Evolutionary conservation across 306 rosid species (phyloP).

Genomic region (Boehmeria nivea): DNA sequence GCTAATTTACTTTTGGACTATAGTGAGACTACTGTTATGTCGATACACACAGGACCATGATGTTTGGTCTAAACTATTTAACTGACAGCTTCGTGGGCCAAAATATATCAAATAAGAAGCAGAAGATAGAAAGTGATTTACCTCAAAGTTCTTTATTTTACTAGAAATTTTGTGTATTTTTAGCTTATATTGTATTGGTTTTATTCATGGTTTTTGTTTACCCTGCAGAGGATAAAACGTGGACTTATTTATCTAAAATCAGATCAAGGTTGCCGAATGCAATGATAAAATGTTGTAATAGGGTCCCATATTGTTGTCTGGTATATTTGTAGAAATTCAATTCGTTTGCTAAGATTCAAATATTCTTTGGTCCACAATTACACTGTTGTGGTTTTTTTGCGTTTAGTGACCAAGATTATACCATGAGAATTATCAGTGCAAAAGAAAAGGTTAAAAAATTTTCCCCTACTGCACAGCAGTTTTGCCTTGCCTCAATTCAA

Average conservation of each 20-base stretch:
- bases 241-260: constrained; percentile 59
- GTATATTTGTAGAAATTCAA: constrained; percentile 20
- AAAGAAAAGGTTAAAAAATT: background rate
- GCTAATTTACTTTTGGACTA: too few species aligned
- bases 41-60: too few species aligned
- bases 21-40: too few species aligned
- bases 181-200: background rate
- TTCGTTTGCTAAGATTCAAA: constrained; percentile 27
- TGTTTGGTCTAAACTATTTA: too few species aligned
- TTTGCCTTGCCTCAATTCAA: too few species aligned
- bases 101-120: too few species aligned
- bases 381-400: constrained; percentile 31
- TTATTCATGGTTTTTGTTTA: background rate
- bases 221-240: constrained; percentile 68
- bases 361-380: constrained; percentile 59
- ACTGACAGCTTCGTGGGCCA: too few species aligned
- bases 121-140: too few species aligned
- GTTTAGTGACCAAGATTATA: constrained; percentile 7
- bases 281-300: constrained; percentile 30
- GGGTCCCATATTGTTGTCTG: background rate
- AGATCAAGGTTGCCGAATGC: constrained; percentile 65
- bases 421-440: background rate
- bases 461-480: too few species aligned
- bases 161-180: background rate
- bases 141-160: too few species aligned